A percentile compares a stretch with the other conserved stretches of the same genome.
Conservation (phyloP, 805 yeast species). For the Maudiozyma saulgeensis region DNA sequence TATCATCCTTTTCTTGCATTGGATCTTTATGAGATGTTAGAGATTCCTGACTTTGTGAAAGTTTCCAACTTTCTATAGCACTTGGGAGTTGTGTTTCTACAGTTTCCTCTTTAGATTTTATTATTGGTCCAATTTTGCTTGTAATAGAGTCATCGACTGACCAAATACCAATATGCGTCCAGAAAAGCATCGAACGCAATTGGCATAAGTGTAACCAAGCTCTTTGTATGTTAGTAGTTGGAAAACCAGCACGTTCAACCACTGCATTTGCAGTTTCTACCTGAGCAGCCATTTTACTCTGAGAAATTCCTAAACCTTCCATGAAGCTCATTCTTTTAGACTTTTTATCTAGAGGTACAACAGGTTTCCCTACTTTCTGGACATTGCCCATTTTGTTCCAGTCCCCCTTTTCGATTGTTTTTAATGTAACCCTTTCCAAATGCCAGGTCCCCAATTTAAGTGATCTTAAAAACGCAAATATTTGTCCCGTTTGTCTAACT, state of each 20-base stretch:
- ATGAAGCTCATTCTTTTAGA: slow-evolving; percentile 23
- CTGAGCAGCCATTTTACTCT: slow-evolving; percentile 10
- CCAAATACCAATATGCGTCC: slow-evolving; percentile 81
- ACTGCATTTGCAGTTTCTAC: slow-evolving; percentile 9
- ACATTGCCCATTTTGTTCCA: slow-evolving; percentile 11
- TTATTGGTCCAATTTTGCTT: slow-evolving; percentile 21
- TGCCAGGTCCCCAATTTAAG: slow-evolving; percentile 54
- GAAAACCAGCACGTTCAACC: slow-evolving; percentile 16
- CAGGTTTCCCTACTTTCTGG: not conserved
- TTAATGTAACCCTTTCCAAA: slow-evolving; percentile 33
- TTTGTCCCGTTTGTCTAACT: slow-evolving; percentile 73
- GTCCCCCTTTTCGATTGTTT: slow-evolving; percentile 12
- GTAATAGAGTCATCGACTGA: slow-evolving; percentile 34
- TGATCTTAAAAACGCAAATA: slow-evolving; percentile 65
- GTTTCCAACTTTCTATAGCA: not conserved
- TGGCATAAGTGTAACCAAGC: slow-evolving; percentile 59
- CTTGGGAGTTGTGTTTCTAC: not conserved
- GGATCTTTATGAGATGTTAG: slow-evolving; percentile 1
- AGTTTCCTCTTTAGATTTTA: slow-evolving; percentile 4
- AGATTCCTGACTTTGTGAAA: slow-evolving; percentile 4
- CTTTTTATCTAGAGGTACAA: slow-evolving; percentile 12
- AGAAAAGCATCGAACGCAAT: slow-evolving; percentile 65
- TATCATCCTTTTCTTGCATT: slow-evolving; percentile 7
- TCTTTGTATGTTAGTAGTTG: slow-evolving; percentile 32
- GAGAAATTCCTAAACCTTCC: slow-evolving; percentile 13